Base-by-base conservation (phyloP, 1,139 yeast genomes). In the Lodderomyces parapsilosis region DNA sequence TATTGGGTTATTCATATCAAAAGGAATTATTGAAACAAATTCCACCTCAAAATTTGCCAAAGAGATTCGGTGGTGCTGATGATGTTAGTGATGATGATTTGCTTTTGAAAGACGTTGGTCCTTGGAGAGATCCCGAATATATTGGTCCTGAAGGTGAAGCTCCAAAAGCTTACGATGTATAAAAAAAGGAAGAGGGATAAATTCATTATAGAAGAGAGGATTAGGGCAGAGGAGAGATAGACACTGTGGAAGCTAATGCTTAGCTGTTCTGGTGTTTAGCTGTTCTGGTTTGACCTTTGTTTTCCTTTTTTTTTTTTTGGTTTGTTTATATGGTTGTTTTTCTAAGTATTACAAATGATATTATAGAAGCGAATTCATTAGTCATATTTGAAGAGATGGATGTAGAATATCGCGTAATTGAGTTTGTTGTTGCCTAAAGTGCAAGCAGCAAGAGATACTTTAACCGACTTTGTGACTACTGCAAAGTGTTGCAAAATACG, bases 21-120 rank as follows among this genome's bases (percentile, higher is more conserved):
- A 77, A 81, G 57, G 97, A 90, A 53, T 77, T 93, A 57, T 76
- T 90, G 58, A 86, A 88, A 62, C 99, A 93, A 71, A 86, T 93
- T 52, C 97, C 98, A 15, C 81, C 85, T 4, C 95, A 89, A 66
- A 91, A 93, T 74, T 78, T 93, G 62, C 99, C 99, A 42, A 74
- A 59, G 43, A 89, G 88, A 70, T 91, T 86, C 58, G 99, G 99
- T 50, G 99, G 99, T 54, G 62, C 62, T 53, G 83, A 94, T 35
- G 65, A 74, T 38, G 86, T 80, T 40, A 71, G 76, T 17, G 85
- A 79, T 38, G 91, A 94, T 55, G 90, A 96, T 27, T 79, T 93
- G 51, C 88, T 84, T 66, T 74, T 93, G 58, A 83, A 94, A 41
- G 99, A 93, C 62, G 75, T 84, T 52, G 99, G 99, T 52, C 99